Conservation (phyloP, 805 yeast species). For the Hanseniaspora pseudoguilliermondii region DNA sequence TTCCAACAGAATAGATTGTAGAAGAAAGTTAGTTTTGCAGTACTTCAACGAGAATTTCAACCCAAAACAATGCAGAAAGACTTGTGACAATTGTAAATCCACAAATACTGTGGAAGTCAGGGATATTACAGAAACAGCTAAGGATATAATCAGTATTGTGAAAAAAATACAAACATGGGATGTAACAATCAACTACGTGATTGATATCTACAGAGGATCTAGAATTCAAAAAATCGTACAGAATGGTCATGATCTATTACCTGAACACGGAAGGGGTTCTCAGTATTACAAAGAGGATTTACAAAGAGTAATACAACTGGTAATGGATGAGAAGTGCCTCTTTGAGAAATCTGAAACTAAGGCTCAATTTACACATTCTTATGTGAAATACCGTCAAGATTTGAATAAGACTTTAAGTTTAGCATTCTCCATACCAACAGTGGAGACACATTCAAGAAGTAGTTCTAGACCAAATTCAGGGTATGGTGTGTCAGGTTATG, state of each 20-base stretch:
- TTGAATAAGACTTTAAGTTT: constrained; percentile 38
- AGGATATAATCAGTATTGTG: constrained; percentile 47
- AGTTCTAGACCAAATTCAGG: neutral
- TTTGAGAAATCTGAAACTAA: constrained; percentile 62
- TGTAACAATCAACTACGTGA: constrained; percentile 68
- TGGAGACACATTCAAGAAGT: constrained; percentile 14
- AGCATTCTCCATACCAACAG: constrained; percentile 29
- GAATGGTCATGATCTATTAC: constrained; percentile 47
- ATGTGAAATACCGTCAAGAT: constrained; percentile 41
- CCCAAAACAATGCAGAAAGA: constrained; percentile 46
- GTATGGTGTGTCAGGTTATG: neutral
- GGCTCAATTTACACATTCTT: constrained; percentile 63
- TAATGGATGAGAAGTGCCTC: constrained; percentile 52
- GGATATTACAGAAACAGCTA: constrained; percentile 59
- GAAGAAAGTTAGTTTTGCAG: constrained; percentile 76
- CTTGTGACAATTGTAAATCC: constrained; percentile 75
- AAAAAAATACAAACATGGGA: constrained; percentile 40
- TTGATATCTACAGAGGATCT: constrained; percentile 71
- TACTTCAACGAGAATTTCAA: constrained; percentile 81
- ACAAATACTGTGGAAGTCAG: constrained; percentile 35
- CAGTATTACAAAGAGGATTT: constrained; percentile 51
- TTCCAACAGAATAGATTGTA: constrained; percentile 80
- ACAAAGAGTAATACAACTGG: constrained; percentile 70
- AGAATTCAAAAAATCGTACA: constrained; percentile 46
- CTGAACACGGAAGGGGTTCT: constrained; percentile 63